Percentiles rank a stretch among this genome's conserved stretches.
phyloP scores from a whole-genome alignment of 306 rosid genomes.

The Prunus davidiana region DNA sequence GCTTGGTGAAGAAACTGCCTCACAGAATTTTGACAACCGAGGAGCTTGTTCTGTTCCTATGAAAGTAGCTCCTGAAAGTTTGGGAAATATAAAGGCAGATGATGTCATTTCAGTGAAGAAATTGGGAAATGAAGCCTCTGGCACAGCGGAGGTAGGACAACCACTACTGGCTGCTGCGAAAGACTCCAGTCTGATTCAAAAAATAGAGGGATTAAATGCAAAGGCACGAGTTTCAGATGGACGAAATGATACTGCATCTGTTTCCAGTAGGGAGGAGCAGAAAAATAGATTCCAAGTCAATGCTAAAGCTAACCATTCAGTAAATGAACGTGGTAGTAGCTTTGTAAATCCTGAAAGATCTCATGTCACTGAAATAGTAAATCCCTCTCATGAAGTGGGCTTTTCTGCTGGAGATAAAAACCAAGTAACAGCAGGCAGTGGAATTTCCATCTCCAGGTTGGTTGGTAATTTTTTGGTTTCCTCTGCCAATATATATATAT shows the following conservation, averaged over 20 bases:
- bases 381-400: conserved; percentile 38
- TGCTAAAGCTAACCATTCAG: conserved; percentile 37
- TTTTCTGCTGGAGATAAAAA: conserved; percentile 44
- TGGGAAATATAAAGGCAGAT: conserved; percentile 29
- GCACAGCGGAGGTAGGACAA: conserved; percentile 37
- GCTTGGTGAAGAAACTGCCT: conserved; percentile 41
- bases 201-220: conserved; percentile 92
- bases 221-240: conserved; percentile 67
- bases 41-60: conserved; percentile 37
- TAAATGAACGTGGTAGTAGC: conserved; percentile 41
- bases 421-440: conserved; percentile 31
- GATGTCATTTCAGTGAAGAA: conserved; percentile 48
- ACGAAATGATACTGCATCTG: conserved; percentile 44
- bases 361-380: conserved; percentile 29
- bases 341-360: conserved; percentile 32
- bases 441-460: conserved; percentile 63
- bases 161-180: conserved; percentile 44
- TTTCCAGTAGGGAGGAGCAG: conserved; percentile 47
- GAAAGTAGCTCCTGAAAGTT: conserved; percentile 42
- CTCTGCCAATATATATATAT: conserved; percentile 20
- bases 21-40: conserved; percentile 45
- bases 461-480: conserved; percentile 33
- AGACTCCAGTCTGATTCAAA: conserved; percentile 73
- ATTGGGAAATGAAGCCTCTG: conserved; percentile 40
- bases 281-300: conserved; percentile 38